phyloP scores from a whole-genome alignment of 331 rosid species.

The Erythrophleum ivorense region DNA sequence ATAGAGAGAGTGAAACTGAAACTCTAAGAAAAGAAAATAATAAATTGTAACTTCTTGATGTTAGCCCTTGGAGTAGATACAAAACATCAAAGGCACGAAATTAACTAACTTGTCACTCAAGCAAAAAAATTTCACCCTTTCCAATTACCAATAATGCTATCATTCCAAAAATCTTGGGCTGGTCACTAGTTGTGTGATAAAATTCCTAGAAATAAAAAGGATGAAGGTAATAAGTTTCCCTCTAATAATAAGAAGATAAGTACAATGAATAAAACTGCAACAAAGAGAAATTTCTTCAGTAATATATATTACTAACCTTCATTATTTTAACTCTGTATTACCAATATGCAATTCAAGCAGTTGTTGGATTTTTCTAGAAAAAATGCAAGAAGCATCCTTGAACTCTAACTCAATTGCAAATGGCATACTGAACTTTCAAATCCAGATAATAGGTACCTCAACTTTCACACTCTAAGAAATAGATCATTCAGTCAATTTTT shows the following conservation, averaged over 20 bases:
- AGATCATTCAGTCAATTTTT: too few relatives aligned
- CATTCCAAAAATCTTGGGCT: constrained; percentile 79
- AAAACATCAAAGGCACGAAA: neutral
- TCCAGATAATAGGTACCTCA: neutral
- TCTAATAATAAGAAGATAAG: neutral
- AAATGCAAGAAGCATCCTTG: neutral
- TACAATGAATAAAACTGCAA: neutral
- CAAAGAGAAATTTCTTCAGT: neutral
- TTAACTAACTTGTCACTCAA: neutral
- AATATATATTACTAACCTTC: neutral
- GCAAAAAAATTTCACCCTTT: constrained; percentile 48
- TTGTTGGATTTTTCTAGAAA: neutral
- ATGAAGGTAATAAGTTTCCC: neutral
- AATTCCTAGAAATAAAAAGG: constrained; percentile 57
- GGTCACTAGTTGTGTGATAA: constrained; percentile 56
- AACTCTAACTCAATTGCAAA: neutral
- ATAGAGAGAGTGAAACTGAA: neutral
- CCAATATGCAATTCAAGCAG: neutral
- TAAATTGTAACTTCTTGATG: neutral
- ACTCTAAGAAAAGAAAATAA: neutral
- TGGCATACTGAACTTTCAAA: neutral
- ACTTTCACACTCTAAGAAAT: neutral
- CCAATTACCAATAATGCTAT: constrained; percentile 68
- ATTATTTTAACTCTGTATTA: neutral
- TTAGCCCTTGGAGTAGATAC: neutral